These are phyloP conservation scores for Ustulina deusta DNA, from an alignment of 2,329 filamentous ascomycete species.

Conservation along the genomic window DNA sequence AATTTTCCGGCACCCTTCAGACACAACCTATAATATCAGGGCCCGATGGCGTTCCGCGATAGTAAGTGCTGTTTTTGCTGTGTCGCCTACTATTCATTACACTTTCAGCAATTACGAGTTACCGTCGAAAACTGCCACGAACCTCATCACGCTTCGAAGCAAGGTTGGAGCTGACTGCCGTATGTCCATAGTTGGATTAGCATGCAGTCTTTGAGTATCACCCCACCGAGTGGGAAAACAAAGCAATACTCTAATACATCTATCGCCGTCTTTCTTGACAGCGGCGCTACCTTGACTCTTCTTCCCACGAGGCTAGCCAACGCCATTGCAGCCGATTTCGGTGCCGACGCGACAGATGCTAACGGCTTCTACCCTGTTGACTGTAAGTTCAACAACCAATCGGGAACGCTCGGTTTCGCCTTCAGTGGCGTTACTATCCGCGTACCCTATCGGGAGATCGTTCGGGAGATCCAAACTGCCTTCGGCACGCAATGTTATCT, in stretches of 20 bases:
- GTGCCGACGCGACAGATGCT: constrained; percentile 53
- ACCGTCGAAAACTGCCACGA: background rate
- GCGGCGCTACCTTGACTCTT: constrained; percentile 75
- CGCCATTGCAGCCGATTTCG: constrained; percentile 63
- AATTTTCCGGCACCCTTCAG: constrained; percentile 70
- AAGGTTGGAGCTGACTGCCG: constrained; percentile 18
- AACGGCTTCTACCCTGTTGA: constrained; percentile 62
- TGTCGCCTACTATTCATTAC: background rate
- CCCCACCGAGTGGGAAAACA: constrained; percentile 52
- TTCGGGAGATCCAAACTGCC: constrained; percentile 52
- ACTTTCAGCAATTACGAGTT: background rate
- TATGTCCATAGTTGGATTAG: constrained; percentile 56
- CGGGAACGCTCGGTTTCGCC: constrained; percentile 62
- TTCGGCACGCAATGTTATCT: constrained; percentile 58
- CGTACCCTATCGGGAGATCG: constrained; percentile 64
- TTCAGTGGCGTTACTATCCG: constrained; percentile 62
- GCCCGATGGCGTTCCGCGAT: constrained; percentile 65
- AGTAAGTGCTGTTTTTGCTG: constrained; percentile 43
- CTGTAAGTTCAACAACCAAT: constrained; percentile 56
- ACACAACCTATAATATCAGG: constrained; percentile 71
- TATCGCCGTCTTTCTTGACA: constrained; percentile 75
- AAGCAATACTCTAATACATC: constrained; percentile 54
- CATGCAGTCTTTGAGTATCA: constrained; percentile 60
- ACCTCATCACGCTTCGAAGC: background rate
- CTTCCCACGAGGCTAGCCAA: constrained; percentile 68